Percentiles rank a stretch among this genome's conserved stretches.
Evolutionary conservation across 2,329 filamentous ascomycete genomes (phyloP).

Genomic region (Clonostachys sp.): DNA sequence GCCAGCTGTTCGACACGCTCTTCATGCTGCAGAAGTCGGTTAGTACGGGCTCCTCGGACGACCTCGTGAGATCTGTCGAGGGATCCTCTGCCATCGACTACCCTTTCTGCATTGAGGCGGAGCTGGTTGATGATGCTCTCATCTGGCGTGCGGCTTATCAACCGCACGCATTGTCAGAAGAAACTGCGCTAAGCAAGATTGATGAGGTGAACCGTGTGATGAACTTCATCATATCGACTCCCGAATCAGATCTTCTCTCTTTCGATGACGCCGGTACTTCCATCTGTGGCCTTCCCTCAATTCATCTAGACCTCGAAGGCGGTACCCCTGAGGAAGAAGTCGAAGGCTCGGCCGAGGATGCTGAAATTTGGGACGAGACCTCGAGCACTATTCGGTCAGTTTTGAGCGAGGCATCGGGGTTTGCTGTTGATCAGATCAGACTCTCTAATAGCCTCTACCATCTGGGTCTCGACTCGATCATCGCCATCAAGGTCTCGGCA

Average conservation of each 20-base stretch:
- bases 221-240: constrained; percentile 42
- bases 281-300: constrained; percentile 57
- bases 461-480: constrained; percentile 87
- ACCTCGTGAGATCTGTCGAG: constrained; percentile 58
- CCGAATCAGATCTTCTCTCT: constrained; percentile 45
- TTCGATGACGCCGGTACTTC: constrained; percentile 49
- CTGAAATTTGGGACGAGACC: constrained; percentile 21
- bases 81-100: constrained; percentile 72
- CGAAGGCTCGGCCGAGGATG: neutral
- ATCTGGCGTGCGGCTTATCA: constrained; percentile 72
- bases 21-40: constrained; percentile 47
- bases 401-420: constrained; percentile 54
- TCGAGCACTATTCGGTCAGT: constrained; percentile 37
- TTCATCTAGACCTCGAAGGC: constrained; percentile 1
- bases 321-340: neutral
- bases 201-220: constrained; percentile 56
- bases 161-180: constrained; percentile 40
- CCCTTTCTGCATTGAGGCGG: constrained; percentile 77
- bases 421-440: constrained; percentile 52
- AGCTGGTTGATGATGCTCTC: constrained; percentile 49
- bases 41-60: neutral
- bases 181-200: constrained; percentile 47
- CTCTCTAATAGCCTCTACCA: constrained; percentile 69
- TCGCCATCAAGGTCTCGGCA: constrained; percentile 76
- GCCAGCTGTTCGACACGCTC: constrained; percentile 47